Evolutionary conservation across 1,284 basidiomycete genomes (phyloP), one percentile per base, ranked within the genome.

Genomic region (Sutorius eximius): DNA sequence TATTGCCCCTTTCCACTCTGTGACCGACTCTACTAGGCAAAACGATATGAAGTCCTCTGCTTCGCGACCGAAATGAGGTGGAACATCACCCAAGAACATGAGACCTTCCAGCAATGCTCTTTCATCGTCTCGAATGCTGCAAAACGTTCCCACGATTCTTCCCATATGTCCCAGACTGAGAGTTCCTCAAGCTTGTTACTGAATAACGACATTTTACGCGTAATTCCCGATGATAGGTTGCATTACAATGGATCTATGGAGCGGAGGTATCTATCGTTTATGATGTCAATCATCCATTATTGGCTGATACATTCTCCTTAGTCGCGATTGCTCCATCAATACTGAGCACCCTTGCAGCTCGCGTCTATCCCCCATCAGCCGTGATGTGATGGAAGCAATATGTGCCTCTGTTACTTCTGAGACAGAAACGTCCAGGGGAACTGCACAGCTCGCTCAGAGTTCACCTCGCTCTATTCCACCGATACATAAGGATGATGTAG

Each of bases 1-100:
- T 32, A 3, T 48, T 8, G 2, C 8, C 10, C n/a, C 13, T 29
- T 34, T 24, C 24, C 29, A 6, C 3, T 46, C 24, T 20, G 20
- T 45, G 30, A 46, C 46, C 30, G 38, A 33, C 18, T 47, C 33
- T 42, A 30, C 42, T 18, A 65, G 67, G 61, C 68, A 24, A 67
- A 61, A 24, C 60, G 45, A 1, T 71, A 71, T 49, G 68, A 71
- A 49, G 61, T 67, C 18, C 65, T 67, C 33, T 71, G 68, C 45
- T 69, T 70, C 15, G 66, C 62, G 0, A 50, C 22, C 4, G 48
- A 54, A 47, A 65, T 70, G 66, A 56, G 64, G 48, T 71, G 66
- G 69, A 51, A n/a, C 9, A 45, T 66, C 22, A 32, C 37, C 8
- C 38, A 51, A 27, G 52, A 44, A 20, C 48, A 8, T 13, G 45